These are phyloP conservation scores for Chrysoporthe cubensis DNA, from an alignment of 2,329 filamentous ascomycete genomes.

Conservation along the genomic window DNA sequence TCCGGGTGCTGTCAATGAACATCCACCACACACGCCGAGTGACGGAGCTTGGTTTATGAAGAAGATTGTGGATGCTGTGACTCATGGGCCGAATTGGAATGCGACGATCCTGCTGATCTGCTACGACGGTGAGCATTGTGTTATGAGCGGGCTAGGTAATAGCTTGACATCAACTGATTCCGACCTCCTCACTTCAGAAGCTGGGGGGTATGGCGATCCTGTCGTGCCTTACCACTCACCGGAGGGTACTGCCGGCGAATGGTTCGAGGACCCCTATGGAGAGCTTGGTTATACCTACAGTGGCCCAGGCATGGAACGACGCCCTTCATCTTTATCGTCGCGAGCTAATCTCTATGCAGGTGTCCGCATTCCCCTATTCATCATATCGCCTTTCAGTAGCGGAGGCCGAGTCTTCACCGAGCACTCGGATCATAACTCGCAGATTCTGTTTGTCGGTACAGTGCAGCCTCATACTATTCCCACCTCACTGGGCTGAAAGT, in stretches of 20 bases:
- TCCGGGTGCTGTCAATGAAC: slow-evolving; percentile 52
- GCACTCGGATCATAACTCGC: slow-evolving; percentile 58
- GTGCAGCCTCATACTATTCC: slow-evolving; percentile 38
- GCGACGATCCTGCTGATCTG: slow-evolving; percentile 54
- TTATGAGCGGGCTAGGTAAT: background rate
- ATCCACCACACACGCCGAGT: slow-evolving; percentile 55
- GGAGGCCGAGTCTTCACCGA: slow-evolving; percentile 58
- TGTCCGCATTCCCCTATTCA: slow-evolving; percentile 57
- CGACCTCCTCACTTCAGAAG: slow-evolving; percentile 41
- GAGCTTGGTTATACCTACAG: slow-evolving; percentile 43
- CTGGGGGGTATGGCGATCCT: slow-evolving; percentile 59
- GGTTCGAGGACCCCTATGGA: slow-evolving; percentile 49
- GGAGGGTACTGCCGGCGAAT: slow-evolving; percentile 54
- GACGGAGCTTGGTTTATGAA: slow-evolving; percentile 61
- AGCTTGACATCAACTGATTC: background rate
- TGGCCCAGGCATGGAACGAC: slow-evolving; percentile 35
- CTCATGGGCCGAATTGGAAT: slow-evolving; percentile 50
- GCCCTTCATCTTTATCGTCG: background rate
- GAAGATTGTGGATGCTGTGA: slow-evolving; percentile 54
- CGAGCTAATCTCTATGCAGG: slow-evolving; percentile 29
- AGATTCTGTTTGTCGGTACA: slow-evolving; percentile 57
- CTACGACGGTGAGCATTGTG: slow-evolving; percentile 46
- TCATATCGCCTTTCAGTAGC: slow-evolving; percentile 60
- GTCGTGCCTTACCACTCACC: slow-evolving; percentile 53
- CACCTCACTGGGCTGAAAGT: too few species aligned